phyloP scores from a whole-genome alignment of 495 filamentous ascomycete genomes.

The Endocarpon pusillum region DNA sequence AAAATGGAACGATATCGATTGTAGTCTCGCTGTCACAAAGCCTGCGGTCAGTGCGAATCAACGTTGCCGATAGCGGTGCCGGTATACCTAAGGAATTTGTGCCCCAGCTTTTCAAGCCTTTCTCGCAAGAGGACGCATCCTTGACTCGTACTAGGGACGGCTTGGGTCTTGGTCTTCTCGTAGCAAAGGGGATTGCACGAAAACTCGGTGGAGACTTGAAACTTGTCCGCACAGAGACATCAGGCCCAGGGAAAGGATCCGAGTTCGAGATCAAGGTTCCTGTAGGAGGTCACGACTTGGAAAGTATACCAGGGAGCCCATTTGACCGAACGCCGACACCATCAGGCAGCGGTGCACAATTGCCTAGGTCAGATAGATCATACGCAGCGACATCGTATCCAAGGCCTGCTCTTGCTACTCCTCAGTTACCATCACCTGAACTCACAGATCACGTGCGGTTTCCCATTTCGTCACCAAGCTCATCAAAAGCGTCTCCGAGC shows the following conservation, averaged over 20 bases:
- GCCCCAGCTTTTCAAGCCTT: constrained; percentile 58
- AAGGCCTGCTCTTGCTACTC: constrained; percentile 12
- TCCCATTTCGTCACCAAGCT: neutral
- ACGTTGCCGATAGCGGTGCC: constrained; percentile 50
- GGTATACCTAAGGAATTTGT: constrained; percentile 56
- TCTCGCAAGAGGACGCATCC: constrained; percentile 55
- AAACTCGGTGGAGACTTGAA: constrained; percentile 61
- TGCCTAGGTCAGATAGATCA: neutral
- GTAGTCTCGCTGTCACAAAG: constrained; percentile 32
- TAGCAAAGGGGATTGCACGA: constrained; percentile 58
- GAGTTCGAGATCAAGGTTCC: constrained; percentile 62
- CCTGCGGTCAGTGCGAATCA: constrained; percentile 38
- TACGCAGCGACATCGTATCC: neutral
- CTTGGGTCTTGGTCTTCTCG: constrained; percentile 55
- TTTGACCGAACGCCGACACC: constrained; percentile 9
- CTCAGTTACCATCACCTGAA: too few relatives aligned
- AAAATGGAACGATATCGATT: constrained; percentile 46
- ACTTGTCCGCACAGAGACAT: constrained; percentile 49
- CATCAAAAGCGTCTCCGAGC: constrained; percentile 1
- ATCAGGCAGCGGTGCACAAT: constrained; percentile 8
- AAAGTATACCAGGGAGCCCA: constrained; percentile 25
- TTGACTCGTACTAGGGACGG: constrained; percentile 57
- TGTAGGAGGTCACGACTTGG: constrained; percentile 31
- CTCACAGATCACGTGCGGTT: too few relatives aligned
- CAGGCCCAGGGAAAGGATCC: constrained; percentile 48